Base-by-base conservation (phyloP, 768 basidiomycete genomes). In the Lactarius quietus region DNA sequence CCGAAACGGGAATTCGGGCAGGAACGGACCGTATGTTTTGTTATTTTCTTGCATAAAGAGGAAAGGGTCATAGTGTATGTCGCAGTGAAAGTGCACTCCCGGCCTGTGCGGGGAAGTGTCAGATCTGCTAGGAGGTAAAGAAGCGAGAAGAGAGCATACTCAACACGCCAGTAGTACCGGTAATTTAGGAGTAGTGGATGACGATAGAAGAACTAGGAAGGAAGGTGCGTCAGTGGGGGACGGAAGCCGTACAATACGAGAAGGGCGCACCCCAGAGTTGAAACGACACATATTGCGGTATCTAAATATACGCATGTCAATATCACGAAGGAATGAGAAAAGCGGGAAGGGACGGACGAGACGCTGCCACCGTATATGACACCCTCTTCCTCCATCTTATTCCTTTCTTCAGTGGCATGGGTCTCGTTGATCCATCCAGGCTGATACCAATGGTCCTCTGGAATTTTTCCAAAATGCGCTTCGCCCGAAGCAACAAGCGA, bases 101-200 rank as follows among this genome's bases (percentile, higher is more conserved):
- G 94, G 93, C 70, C 89, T 90, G 61, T 43, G 68, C 8, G 5
- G 12, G 23, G 29, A 55, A 39, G 65, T 54, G 20, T 35, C 61
- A 57, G 41, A 35, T 39, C 20, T 3, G 20, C 31, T 17, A 17
- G 15, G 15, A 51, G 3, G 48, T 10, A 33, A 8, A 31, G 26
- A 14, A 1, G 8, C 17, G 2, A 17, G 56, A 31, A 23, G 55
- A 14, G 7, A 41, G 77, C 89, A 74, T 71, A 92, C 88, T 94
- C 92, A 33, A 95, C 85, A 69, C 93, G 87, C 93, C 92, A 95
- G 76, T 95, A 95, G 76, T 92, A 95, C 52, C 86, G 84, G 75
- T 88, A 94, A 35, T 84, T 79, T 68, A 87, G 81, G 54, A 95
- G 77, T 10, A 95, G 76, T 63, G 88, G 84, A 67, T 95, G 93